These are phyloP conservation scores for Alternaria conjuncta DNA, from an alignment of 2,329 filamentous ascomycete species.

Conservation along the genomic window DNA sequence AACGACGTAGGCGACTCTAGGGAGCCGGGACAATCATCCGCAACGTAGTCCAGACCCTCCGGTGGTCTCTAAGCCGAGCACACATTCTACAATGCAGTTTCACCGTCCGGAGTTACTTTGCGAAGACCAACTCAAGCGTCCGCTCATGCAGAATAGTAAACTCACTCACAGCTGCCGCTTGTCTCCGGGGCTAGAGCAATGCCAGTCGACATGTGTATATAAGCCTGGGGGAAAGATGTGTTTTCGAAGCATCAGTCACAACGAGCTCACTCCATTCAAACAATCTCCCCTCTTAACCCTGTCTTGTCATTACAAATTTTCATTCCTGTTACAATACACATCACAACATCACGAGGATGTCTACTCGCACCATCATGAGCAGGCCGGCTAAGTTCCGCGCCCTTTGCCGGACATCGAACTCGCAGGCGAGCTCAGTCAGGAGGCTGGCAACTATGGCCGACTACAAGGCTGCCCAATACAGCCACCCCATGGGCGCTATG, in stretches of 20 bases:
- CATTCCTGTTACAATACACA: not conserved
- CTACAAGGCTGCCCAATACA: not conserved
- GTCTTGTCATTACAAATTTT: too few species aligned
- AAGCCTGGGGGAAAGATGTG: not conserved
- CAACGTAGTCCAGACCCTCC: not conserved
- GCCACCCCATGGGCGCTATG: not conserved
- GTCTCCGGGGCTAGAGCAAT: not conserved
- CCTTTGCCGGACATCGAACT: not conserved
- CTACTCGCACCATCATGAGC: slow-evolving; percentile 1
- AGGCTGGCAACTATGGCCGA: not conserved
- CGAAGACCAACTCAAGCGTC: not conserved
- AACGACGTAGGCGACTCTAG: not conserved
- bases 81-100: not conserved
- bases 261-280: not conserved
- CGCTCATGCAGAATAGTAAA: not conserved
- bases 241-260: not conserved
- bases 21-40: not conserved
- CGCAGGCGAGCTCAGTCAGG: not conserved
- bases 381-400: not conserved
- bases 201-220: slow-evolving; percentile 1
- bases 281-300: not conserved
- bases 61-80: not conserved
- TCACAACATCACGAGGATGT: not conserved
- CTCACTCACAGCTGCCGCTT: not conserved
- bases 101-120: not conserved